Conservation (phyloP, 768 basidiomycete species). For the Lentinula detonsa region DNA sequence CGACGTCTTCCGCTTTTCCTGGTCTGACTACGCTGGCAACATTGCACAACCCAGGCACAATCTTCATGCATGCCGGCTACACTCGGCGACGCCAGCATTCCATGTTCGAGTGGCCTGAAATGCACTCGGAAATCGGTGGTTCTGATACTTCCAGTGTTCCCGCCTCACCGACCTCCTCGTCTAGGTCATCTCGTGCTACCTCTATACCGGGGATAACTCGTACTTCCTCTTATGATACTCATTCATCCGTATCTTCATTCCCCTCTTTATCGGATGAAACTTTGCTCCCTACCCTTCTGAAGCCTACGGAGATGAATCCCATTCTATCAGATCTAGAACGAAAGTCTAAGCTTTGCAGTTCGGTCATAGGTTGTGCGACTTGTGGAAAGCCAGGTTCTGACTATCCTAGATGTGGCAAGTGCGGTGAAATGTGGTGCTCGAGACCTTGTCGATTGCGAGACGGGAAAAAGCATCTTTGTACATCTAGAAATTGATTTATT, state of each 20-base stretch:
- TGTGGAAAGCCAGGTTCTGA: constrained; percentile 48
- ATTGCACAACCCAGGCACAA: constrained; percentile 10
- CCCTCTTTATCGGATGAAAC: constrained; percentile 9
- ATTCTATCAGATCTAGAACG: constrained; percentile 46
- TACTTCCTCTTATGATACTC: constrained; percentile 23
- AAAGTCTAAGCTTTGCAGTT: constrained; percentile 42
- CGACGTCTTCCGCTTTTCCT: constrained; percentile 26
- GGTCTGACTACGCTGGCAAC: constrained; percentile 19
- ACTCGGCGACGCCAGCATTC: constrained; percentile 11
- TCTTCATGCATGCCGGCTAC: constrained; percentile 16
- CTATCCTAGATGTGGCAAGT: constrained; percentile 58
- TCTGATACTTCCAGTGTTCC: constrained; percentile 6
- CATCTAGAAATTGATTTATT: neutral
- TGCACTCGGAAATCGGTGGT: neutral
- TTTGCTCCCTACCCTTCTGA: constrained; percentile 5
- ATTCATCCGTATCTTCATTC: constrained; percentile 17
- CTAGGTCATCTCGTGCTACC: constrained; percentile 8
- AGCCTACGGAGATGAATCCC: constrained; percentile 29
- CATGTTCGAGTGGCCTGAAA: constrained; percentile 5
- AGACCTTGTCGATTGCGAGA: constrained; percentile 50
- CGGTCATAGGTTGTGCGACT: constrained; percentile 36
- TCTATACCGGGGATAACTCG: constrained; percentile 35
- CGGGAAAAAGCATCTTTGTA: constrained; percentile 47
- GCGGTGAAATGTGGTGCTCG: constrained; percentile 59
- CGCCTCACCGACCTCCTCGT: constrained; percentile 10